These are phyloP conservation scores for Emmonsia crescens DNA, from an alignment of 2,329 filamentous ascomycete species.

Conservation along the genomic window DNA sequence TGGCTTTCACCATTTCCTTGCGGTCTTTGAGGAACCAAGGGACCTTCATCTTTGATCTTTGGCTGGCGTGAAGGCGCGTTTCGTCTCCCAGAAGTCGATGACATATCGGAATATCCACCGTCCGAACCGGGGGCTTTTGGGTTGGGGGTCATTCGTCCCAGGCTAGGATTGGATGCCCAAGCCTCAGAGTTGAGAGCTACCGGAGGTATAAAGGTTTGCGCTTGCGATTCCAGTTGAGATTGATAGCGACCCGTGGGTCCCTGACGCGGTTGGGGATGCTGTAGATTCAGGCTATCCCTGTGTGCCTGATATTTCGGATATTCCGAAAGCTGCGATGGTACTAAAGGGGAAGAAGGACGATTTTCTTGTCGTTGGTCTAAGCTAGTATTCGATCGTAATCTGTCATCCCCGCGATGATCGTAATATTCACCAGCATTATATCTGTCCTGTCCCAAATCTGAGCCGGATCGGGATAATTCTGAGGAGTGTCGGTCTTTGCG, in stretches of 20 bases:
- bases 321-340: conserved; percentile 47
- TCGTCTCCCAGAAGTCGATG: conserved; percentile 23
- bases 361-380: conserved; percentile 33
- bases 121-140: conserved; percentile 32
- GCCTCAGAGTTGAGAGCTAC: conserved; percentile 35
- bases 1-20: conserved; percentile 29
- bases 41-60: conserved; percentile 47
- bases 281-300: conserved; percentile 51
- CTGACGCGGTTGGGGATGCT: conserved; percentile 54
- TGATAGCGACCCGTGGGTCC: conserved; percentile 53
- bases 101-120: conserved; percentile 34
- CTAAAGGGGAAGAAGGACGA: conserved; percentile 49
- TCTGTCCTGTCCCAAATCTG: conserved; percentile 58
- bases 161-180: conserved; percentile 36
- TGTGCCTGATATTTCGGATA: conserved; percentile 56
- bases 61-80: conserved; percentile 40
- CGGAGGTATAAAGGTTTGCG: conserved; percentile 40
- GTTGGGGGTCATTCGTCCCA: conserved; percentile 13
- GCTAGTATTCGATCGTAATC: conserved; percentile 34
- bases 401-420: conserved; percentile 37
- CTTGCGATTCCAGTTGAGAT: conserved; percentile 50
- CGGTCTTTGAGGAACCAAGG: conserved; percentile 45
- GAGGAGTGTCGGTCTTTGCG: conserved; percentile 52
- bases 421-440: conserved; percentile 36
- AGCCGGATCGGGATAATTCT: conserved; percentile 63